A percentile compares a stretch with the other conserved stretches of the same genome.
Conservation (phyloP, 129 eudicot genomes). For the Sambucus nigra region DNA sequence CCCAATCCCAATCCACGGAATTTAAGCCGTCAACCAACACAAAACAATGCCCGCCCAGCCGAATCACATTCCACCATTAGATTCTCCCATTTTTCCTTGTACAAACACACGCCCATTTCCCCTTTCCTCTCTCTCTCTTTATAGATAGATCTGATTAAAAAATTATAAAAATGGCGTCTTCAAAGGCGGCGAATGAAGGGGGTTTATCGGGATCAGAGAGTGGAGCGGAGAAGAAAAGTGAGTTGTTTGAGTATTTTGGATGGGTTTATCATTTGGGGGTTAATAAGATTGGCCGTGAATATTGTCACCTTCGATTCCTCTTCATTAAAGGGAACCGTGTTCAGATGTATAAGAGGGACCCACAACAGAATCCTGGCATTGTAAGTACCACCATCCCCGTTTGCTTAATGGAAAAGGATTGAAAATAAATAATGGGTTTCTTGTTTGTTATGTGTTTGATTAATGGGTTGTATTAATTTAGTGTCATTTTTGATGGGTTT, state of each 20-base stretch:
- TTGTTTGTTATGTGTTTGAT: neutral
- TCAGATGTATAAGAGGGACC: conserved; percentile 88
- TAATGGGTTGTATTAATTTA: no score
- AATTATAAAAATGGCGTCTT: conserved; percentile 34
- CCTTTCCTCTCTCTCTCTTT: no score
- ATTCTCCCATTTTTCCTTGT: no score
- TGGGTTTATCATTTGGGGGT: conserved; percentile 89
- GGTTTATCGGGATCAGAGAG: conserved; percentile 49
- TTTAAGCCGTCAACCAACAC: no score
- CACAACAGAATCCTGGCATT: conserved; percentile 67
- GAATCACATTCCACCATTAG: no score
- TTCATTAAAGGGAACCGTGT: conserved; percentile 62
- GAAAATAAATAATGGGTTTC: neutral
- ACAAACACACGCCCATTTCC: no score
- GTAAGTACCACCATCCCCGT: conserved; percentile 32
- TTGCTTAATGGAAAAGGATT: neutral
- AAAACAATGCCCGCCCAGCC: no score
- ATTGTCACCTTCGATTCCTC: conserved; percentile 68
- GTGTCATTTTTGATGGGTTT: no score
- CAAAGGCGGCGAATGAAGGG: conserved; percentile 28
- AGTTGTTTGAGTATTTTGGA: conserved; percentile 58
- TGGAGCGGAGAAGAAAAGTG: conserved; percentile 36
- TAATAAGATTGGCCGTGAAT: conserved; percentile 76
- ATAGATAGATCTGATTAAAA: no score
- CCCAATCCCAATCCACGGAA: no score